Percentiles rank a stretch among this genome's conserved stretches.
These are phyloP conservation scores for Hanseniaspora gamundiae DNA, from an alignment of 1,139 yeast genomes.

Conservation along the genomic window DNA sequence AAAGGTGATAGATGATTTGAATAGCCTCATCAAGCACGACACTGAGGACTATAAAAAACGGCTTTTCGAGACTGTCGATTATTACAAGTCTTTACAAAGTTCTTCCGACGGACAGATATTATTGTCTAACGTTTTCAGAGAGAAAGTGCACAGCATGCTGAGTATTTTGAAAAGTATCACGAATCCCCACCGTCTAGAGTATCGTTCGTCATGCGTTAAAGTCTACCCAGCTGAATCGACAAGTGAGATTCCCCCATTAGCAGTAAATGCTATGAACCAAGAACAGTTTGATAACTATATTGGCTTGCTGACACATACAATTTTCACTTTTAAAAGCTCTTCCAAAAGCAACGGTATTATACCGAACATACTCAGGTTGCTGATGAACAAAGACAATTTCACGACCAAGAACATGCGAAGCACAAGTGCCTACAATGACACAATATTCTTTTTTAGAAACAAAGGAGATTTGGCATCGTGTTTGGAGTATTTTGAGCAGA, in stretches of 20 bases:
- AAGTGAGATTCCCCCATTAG: constrained; percentile 26
- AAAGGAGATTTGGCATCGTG: constrained; percentile 32
- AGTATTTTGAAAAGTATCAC: constrained; percentile 4
- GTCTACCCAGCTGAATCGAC: constrained; percentile 16
- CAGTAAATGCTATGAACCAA: constrained; percentile 20
- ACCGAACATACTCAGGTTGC: constrained; percentile 27
- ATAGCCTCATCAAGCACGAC: neutral
- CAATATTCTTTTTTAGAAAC: constrained; percentile 30
- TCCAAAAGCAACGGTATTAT: constrained; percentile 26
- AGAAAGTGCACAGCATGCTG: constrained; percentile 7
- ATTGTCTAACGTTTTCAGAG: constrained; percentile 10
- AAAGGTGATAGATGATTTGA: neutral
- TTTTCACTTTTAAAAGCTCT: constrained; percentile 24
- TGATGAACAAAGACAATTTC: constrained; percentile 30
- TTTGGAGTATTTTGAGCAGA: constrained; percentile 30
- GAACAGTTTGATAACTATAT: constrained; percentile 24
- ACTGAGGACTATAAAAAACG: neutral
- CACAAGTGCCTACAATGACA: constrained; percentile 31
- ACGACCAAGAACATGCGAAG: constrained; percentile 26
- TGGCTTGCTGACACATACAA: constrained; percentile 26
- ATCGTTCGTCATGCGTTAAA: constrained; percentile 11
- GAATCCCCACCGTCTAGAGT: constrained; percentile 4
- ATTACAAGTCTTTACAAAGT: constrained; percentile 2
- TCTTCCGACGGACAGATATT: constrained; percentile 9
- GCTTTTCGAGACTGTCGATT: neutral